Conservation (phyloP, 495 filamentous ascomycete species). For the Platismatia glauca region DNA sequence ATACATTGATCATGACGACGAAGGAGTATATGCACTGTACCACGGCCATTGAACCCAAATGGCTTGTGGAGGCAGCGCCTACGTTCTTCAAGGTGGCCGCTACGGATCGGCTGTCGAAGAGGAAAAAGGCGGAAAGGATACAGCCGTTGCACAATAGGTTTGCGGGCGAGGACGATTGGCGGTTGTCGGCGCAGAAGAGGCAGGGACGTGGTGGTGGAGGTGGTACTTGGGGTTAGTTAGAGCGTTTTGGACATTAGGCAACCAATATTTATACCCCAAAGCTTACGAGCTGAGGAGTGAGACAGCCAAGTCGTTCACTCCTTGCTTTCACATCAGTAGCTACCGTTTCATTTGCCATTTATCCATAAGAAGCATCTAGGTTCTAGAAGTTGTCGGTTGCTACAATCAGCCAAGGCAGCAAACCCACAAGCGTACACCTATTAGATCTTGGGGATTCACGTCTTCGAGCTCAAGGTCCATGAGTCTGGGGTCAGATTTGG, state of each 20-base stretch:
- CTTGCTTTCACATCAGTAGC: not conserved
- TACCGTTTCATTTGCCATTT: not conserved
- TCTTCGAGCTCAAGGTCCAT: not conserved
- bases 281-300: not conserved
- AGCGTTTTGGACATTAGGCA: not conserved
- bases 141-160: slow-evolving; percentile 91
- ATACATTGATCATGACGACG: slow-evolving; percentile 78
- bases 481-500: not conserved
- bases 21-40: slow-evolving; percentile 98
- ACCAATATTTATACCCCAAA: not conserved
- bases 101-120: slow-evolving; percentile 76
- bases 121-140: slow-evolving; percentile 90
- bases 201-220: slow-evolving; percentile 84
- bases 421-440: not conserved
- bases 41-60: slow-evolving; percentile 85
- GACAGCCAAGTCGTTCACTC: not conserved
- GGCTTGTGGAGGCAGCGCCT: slow-evolving; percentile 84
- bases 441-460: not conserved
- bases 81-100: slow-evolving; percentile 98
- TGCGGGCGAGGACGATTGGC: slow-evolving; percentile 86
- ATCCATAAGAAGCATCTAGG: not conserved
- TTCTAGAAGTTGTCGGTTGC: not conserved
- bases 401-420: not conserved
- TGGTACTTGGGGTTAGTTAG: slow-evolving; percentile 81
- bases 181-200: slow-evolving; percentile 77